Evolutionary conservation across 495 filamentous ascomycete genomes (phyloP).

Genomic region (Oleoguttula mirabilis): DNA sequence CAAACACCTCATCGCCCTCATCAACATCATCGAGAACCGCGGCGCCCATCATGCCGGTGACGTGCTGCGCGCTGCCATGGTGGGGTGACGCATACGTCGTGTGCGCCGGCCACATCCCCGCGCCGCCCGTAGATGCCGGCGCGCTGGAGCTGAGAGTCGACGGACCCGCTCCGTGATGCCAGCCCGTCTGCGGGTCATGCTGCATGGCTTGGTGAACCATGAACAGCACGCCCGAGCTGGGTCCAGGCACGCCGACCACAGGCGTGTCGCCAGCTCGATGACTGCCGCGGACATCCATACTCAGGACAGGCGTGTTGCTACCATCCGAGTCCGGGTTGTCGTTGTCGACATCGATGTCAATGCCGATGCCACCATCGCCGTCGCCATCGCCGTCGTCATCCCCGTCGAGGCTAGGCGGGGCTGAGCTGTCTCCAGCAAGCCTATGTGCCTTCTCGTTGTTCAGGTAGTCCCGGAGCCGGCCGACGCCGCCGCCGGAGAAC

Average conservation of each 20-base stretch:
- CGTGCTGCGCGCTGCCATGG: conserved; percentile 22
- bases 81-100: background rate
- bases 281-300: conserved; percentile 10
- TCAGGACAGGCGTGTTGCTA: conserved; percentile 12
- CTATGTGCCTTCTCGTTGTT: conserved; percentile 37
- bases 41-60: conserved; percentile 29
- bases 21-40: conserved; percentile 26
- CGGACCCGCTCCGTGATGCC: background rate
- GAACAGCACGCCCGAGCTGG: conserved; percentile 1
- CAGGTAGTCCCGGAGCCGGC: conserved; percentile 60
- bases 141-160: conserved; percentile 11
- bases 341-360: conserved; percentile 5
- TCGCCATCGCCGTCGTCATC: conserved; percentile 19
- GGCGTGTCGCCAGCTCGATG: conserved; percentile 14
- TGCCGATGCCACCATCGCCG: conserved; percentile 22
- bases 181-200: background rate
- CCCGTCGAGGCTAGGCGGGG: conserved; percentile 3
- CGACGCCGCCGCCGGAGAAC: conserved; percentile 81
- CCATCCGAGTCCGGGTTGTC: conserved; percentile 5
- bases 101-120: background rate
- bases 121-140: conserved; percentile 9
- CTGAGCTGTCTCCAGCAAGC: background rate
- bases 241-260: conserved; percentile 1
- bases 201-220: background rate
- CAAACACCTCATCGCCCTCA: conserved; percentile 28